Evolutionary conservation across 331 rosid species (phyloP).

Genomic region (Rhamnella rubrinervis): DNA sequence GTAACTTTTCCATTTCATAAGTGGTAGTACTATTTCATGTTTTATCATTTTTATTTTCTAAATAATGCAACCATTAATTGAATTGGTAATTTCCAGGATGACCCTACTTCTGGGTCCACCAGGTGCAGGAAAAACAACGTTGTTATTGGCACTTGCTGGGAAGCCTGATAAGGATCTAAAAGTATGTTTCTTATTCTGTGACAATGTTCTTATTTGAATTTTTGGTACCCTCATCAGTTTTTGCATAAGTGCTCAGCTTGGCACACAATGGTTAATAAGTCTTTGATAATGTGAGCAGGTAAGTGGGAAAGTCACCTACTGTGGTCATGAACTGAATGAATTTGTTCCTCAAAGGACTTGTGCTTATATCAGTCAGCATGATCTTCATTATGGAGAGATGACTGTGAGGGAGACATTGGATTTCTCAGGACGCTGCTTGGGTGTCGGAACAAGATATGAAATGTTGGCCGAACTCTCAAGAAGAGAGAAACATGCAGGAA

Average conservation of each 20-base stretch:
- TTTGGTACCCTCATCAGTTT: too few species aligned
- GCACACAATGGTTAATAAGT: background rate
- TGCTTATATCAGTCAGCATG: constrained; percentile 73
- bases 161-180: constrained; percentile 56
- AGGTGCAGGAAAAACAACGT: constrained; percentile 72
- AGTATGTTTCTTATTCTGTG: constrained; percentile 36
- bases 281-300: constrained; percentile 34
- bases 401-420: constrained; percentile 84
- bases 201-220: constrained; percentile 16
- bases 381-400: constrained; percentile 77
- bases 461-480: constrained; percentile 65
- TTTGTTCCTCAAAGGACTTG: constrained; percentile 66
- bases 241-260: too few species aligned
- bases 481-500: constrained; percentile 68
- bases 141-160: constrained; percentile 77
- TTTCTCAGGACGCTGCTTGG: constrained; percentile 72
- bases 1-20: too few species aligned
- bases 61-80: constrained; percentile 1
- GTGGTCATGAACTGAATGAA: constrained; percentile 69
- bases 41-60: too few species aligned
- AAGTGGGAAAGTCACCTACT: constrained; percentile 64
- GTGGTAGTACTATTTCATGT: too few species aligned
- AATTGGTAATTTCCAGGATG: constrained; percentile 50
- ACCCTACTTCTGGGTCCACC: constrained; percentile 89
- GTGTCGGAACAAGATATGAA: constrained; percentile 71